Base-by-base conservation (phyloP, 495 filamentous ascomycete genomes). In the Pyronema domesticum region DNA sequence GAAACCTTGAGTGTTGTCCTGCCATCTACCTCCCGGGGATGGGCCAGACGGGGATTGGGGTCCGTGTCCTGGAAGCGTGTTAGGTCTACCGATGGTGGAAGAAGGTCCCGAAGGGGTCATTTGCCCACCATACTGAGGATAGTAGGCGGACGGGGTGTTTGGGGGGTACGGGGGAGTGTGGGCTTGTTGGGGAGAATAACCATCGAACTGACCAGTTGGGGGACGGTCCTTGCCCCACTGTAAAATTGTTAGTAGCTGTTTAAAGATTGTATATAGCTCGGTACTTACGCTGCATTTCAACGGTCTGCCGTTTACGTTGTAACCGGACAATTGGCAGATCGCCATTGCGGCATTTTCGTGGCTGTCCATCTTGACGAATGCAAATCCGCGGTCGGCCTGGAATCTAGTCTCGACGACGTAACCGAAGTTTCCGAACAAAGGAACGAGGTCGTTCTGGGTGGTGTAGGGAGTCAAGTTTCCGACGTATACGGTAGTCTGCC, bases 181-280 rank as follows among this genome's bases (percentile, higher is more conserved):
- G 7, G 73, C 72, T 61, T 78, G 77, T 60, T 85, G 86, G 57
- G 85, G 80, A 58, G 87, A 86, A 68, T 86, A 89, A 56, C 80
- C 85, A 58, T 87, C 81, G 60, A 83, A 80, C 63, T 89, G 78
- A 52, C 82, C 82, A 58, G 80, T 86, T 14, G 93, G 89, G 37
- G 87, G 87, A 68, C 93, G 91, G 71, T 98, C 91, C 72, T 98
- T 98, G 69, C 91, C 91, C 91, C 91, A 98, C 89, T 96, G 64
- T 49, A 37, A 50, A 53, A 13, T 52, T 55, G 40, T 74, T 60
- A 72, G 67, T 51, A 55, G 5, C 33, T 46, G 45, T 44, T 23
- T 46, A 49, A 55, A 43, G 23, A 46, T 37, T 7, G 39, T 1
- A 36, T 48, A n/a, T 17, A 42, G 37, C 55, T 1, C 9, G 14